Evolutionary conservation across 768 basidiomycete genomes (phyloP), one percentile per base, ranked within the genome.

Genomic region (Hericium alpestre): DNA sequence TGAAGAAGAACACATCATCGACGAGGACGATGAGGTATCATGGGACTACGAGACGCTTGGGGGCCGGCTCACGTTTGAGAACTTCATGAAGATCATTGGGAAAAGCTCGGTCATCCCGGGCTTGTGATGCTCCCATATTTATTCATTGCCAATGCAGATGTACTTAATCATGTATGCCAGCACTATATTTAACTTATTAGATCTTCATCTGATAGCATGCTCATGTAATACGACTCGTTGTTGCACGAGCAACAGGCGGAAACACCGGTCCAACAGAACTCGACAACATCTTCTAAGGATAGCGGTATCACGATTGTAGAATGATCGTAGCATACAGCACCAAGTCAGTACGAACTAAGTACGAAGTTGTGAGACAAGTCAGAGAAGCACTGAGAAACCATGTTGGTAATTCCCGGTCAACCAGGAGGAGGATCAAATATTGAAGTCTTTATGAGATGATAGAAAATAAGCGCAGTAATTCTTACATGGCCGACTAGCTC

Each of bases 401-500:
- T 25, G 25, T 25, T 5, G 25, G 25, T 25, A 25, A 25, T 25
- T 25, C 25, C 25, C 25, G n/a, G n/a, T n/a, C n/a, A n/a, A n/a
- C n/a, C n/a, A n/a, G n/a, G n/a, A n/a, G n/a, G n/a, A 25, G 5
- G 25, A 25, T 25, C 25, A 25, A 25, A 25, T 25, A 25, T 25
- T 25, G 25, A 25, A 25, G 5, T 25, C 5, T 25, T 25, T 5
- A 25, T 25, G 25, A 25, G 25, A 25, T 25, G 4, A 25, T 25
- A 5, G 25, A 5, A 25, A n/a, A n/a, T n/a, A n/a, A n/a, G n/a
- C n/a, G n/a, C n/a, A n/a, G n/a, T n/a, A n/a, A n/a, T n/a, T n/a
- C n/a, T 25, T 25, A 3, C 4, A 46, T 5, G 54, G 54, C 61
- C 61, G 59, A 60, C 54, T 87, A 87, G 86, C 87, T 89, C 86